Evolutionary conservation across 2,329 filamentous ascomycete species (phyloP).

Genomic region (Penicillium sclerotiorum): DNA sequence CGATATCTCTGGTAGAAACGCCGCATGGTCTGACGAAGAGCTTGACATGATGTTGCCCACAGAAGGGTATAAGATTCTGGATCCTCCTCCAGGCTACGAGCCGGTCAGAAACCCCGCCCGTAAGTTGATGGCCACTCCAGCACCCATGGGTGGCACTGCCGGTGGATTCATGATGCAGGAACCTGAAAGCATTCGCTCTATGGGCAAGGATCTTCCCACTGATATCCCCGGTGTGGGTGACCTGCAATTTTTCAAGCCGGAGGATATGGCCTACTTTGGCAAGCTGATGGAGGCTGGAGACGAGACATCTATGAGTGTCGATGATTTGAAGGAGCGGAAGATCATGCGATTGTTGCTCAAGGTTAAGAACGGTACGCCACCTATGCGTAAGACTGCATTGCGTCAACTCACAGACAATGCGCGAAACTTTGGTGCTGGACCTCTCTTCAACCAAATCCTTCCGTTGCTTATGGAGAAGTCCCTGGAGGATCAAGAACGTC

Average conservation of each 20-base stretch:
- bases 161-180: conserved; percentile 98
- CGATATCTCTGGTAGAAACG: conserved; percentile 78
- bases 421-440: conserved; percentile 88
- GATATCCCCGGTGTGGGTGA: conserved; percentile 97
- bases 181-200: conserved; percentile 76
- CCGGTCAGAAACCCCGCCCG: conserved; percentile 76
- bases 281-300: conserved; percentile 94
- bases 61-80: conserved; percentile 89
- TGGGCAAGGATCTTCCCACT: conserved; percentile 88
- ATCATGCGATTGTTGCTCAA: conserved; percentile 97
- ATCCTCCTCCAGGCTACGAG: conserved; percentile 88
- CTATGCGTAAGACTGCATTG: conserved; percentile 97
- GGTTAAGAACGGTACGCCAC: conserved; percentile 98
- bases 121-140: conserved; percentile 72
- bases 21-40: conserved; percentile 87
- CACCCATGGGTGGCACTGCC: conserved; percentile 62
- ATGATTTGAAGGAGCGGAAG: conserved; percentile 96
- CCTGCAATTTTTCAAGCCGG: conserved; percentile 95
- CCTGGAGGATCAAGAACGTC: conserved; percentile 94
- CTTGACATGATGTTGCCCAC: conserved; percentile 87
- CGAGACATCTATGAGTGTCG: conserved; percentile 87
- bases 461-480: conserved; percentile 98
- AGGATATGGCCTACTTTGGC: conserved; percentile 98
- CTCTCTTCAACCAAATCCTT: conserved; percentile 96
- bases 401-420: conserved; percentile 98